Conservation (phyloP, 169 alveolate species). For the Cryptosporidium andersoni region DNA sequence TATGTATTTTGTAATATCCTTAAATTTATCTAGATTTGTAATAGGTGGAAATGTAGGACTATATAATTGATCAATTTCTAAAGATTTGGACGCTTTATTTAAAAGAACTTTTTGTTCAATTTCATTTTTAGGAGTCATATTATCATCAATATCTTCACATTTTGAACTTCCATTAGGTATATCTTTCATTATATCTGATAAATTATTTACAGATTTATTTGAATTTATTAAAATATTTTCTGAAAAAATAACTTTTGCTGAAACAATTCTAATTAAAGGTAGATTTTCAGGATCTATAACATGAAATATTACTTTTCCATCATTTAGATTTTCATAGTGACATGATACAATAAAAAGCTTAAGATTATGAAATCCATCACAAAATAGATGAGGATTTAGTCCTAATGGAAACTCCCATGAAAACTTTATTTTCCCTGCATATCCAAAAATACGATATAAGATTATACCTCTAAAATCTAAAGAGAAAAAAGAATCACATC, state of each 20-base stretch:
- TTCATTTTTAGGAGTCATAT: neutral
- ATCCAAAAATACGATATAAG: conserved; percentile 50
- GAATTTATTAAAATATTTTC: conserved; percentile 22
- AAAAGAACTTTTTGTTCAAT: neutral
- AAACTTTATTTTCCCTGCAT: conserved; percentile 50
- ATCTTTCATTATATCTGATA: conserved; percentile 6
- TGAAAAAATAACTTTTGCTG: conserved; percentile 45
- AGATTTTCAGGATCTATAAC: conserved; percentile 41
- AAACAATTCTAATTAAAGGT: conserved; percentile 18
- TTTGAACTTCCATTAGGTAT: neutral
- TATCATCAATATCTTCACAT: neutral
- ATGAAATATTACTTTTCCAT: conserved; percentile 45
- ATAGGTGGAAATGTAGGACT: neutral
- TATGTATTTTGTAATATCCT: conserved; percentile 27
- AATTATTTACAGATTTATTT: conserved; percentile 12
- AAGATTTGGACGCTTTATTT: neutral
- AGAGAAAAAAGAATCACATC: conserved; percentile 59
- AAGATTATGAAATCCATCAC: conserved; percentile 52
- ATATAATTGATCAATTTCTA: neutral
- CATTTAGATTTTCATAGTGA: conserved; percentile 57
- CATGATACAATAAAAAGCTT: conserved; percentile 23
- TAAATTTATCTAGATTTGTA: conserved; percentile 1
- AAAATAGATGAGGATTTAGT: conserved; percentile 27
- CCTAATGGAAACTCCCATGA: conserved; percentile 69
- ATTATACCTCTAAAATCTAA: conserved; percentile 35